A percentile compares a stretch with the other conserved stretches of the same genome.
These are phyloP conservation scores for Euphorbia pulcherrima DNA, from an alignment of 345 rosid genomes.

Conservation along the genomic window DNA sequence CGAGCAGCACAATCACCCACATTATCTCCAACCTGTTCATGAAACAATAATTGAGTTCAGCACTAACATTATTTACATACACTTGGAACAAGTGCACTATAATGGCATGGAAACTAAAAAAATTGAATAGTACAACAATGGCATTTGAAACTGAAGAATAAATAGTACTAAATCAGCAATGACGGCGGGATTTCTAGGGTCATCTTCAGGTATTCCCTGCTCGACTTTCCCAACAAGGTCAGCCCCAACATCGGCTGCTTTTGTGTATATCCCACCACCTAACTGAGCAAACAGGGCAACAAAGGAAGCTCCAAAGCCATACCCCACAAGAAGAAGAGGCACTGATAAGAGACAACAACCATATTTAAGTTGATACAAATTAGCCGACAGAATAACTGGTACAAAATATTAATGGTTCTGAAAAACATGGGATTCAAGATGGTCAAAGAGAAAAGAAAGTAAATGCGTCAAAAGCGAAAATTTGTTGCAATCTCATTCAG, in stretches of 20 bases:
- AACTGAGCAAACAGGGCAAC: conserved; percentile 98
- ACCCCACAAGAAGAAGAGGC: conserved; percentile 98
- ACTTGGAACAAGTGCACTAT: not conserved
- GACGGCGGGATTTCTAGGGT: conserved; percentile 98
- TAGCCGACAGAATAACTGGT: not conserved
- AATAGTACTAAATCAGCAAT: conserved; percentile 89
- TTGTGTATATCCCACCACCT: conserved; percentile 99
- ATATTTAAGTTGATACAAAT: no score
- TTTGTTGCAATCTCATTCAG: no score
- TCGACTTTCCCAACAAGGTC: conserved; percentile 99
- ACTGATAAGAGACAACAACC: conserved; percentile 45
- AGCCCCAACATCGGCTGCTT: conserved; percentile 99
- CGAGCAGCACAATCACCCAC: conserved; percentile 99
- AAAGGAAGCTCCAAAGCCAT: conserved; percentile 99
- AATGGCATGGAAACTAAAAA: not conserved
- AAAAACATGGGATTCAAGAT: not conserved
- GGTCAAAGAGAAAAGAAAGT: not conserved
- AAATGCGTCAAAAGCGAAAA: not conserved
- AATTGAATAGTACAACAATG: conserved; percentile 9
- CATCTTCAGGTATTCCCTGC: conserved; percentile 99
- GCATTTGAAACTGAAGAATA: conserved; percentile 5
- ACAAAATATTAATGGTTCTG: not conserved
- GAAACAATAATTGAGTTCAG: not conserved
- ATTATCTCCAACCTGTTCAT: conserved; percentile 85
- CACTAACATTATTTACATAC: not conserved